These are phyloP conservation scores for Aspergillus bertholletiae DNA, from an alignment of 495 filamentous ascomycete species.

Conservation along the genomic window DNA sequence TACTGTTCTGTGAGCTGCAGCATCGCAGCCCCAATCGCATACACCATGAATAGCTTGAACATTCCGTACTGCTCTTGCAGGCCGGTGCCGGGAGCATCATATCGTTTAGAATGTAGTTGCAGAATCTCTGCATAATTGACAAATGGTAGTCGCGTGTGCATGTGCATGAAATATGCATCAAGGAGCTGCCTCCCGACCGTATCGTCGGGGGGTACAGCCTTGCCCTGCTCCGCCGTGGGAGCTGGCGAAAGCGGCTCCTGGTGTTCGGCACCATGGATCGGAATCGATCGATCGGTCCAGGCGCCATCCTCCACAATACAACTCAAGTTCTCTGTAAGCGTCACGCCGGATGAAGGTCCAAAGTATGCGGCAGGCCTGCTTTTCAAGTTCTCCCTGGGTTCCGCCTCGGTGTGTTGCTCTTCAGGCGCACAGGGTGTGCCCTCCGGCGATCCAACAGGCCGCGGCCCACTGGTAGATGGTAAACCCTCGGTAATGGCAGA, in stretches of 20 bases:
- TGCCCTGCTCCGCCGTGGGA: constrained; percentile 10
- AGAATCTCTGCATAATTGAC: constrained; percentile 32
- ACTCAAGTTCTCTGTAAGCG: too few relatives aligned
- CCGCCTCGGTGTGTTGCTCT: too few relatives aligned
- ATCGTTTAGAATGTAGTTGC: constrained; percentile 27
- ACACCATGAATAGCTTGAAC: constrained; percentile 45
- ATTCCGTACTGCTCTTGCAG: constrained; percentile 26
- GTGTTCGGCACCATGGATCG: constrained; percentile 22
- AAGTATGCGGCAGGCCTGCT: too few relatives aligned
- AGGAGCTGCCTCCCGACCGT: constrained; percentile 28
- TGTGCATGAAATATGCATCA: constrained; percentile 35
- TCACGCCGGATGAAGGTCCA: too few relatives aligned
- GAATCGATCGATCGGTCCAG: constrained; percentile 23
- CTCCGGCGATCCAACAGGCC: background rate
- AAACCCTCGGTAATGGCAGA: constrained; percentile 3
- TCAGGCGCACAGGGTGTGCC: background rate
- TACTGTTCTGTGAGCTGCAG: constrained; percentile 31
- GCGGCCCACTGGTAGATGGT: background rate
- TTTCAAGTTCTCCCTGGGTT: too few relatives aligned
- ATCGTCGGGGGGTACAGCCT: constrained; percentile 31
- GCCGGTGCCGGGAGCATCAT: constrained; percentile 14
- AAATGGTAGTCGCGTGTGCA: constrained; percentile 38
- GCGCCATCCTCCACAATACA: too few relatives aligned
- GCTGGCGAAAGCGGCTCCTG: too few relatives aligned
- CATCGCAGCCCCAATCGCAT: constrained; percentile 37